A percentile compares a stretch with the other conserved stretches of the same genome.
Conservation (phyloP, 345 rosid species). For the Gossypium herbaceum region DNA sequence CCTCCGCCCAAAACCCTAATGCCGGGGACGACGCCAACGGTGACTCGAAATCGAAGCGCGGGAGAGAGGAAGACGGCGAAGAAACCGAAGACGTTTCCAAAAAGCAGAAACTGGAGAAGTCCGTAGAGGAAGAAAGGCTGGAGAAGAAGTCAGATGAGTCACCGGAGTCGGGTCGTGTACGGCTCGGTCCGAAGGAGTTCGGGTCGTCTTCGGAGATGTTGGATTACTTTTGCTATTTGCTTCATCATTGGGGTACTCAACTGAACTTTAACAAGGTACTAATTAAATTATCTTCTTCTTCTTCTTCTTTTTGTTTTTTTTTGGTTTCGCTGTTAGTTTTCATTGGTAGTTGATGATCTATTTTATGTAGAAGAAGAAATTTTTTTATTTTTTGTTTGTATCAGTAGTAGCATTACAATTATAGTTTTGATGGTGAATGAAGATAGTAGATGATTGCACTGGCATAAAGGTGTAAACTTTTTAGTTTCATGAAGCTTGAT, state of each 20-base stretch:
- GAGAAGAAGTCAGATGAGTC: slow-evolving; percentile 19
- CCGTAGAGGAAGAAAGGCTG: slow-evolving; percentile 28
- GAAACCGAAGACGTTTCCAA: slow-evolving; percentile 33
- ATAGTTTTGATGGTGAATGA: neutral
- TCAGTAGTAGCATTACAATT: neutral
- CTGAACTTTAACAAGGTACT: slow-evolving; percentile 62
- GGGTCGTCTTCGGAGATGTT: slow-evolving; percentile 70
- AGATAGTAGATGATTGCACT: neutral
- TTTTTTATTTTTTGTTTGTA: no score
- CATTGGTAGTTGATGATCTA: no score
- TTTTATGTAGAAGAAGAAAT: neutral
- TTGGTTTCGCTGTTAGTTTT: neutral
- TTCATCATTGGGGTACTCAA: slow-evolving; percentile 66
- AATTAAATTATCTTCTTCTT: neutral
- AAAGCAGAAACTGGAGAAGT: slow-evolving; percentile 52
- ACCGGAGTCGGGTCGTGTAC: slow-evolving; percentile 31
- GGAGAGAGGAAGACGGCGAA: slow-evolving; percentile 32
- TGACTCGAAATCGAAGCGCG: slow-evolving; percentile 32
- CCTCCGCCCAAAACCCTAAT: slow-evolving; percentile 16
- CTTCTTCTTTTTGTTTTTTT: no score
- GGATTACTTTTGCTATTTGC: slow-evolving; percentile 57
- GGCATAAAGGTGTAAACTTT: neutral
- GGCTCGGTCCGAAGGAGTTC: slow-evolving; percentile 80
- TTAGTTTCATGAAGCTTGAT: neutral
- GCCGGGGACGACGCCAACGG: slow-evolving; percentile 18